Evolutionary conservation across 1,284 basidiomycete species (phyloP).

Genomic region (Ustilago loliicola): DNA sequence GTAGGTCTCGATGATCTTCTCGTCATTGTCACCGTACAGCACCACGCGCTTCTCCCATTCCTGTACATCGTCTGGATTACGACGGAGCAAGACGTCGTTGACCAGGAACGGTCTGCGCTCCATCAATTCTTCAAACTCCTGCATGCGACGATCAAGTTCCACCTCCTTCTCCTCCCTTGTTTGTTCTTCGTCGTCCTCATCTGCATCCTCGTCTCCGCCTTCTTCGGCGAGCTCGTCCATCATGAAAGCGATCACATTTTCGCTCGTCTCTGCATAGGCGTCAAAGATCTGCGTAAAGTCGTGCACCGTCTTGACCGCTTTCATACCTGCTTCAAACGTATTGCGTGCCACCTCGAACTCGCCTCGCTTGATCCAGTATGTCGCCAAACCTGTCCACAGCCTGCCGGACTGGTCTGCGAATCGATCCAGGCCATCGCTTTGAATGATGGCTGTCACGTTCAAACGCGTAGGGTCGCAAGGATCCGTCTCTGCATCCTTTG

Average conservation of each 20-base stretch:
- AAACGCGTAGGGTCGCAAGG: constrained; percentile 80
- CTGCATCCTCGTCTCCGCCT: constrained; percentile 45
- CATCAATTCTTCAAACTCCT: constrained; percentile 92
- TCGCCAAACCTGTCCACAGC: constrained; percentile 95
- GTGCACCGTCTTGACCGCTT: constrained; percentile 88
- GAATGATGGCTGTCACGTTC: constrained; percentile 87
- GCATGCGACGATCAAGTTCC: constrained; percentile 90
- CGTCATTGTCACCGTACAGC: constrained; percentile 91
- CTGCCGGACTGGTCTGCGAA: constrained; percentile 97
- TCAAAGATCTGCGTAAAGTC: constrained; percentile 99
- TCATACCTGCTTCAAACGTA: constrained; percentile 90
- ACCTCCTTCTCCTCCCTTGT: constrained; percentile 79
- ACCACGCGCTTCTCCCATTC: constrained; percentile 99
- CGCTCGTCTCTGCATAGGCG: constrained; percentile 93
- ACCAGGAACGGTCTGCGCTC: constrained; percentile 95
- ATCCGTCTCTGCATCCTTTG: constrained; percentile 79
- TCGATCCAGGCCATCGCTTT: constrained; percentile 84
- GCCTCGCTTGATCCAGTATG: constrained; percentile 97
- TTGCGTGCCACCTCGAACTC: constrained; percentile 90
- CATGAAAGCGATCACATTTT: constrained; percentile 88
- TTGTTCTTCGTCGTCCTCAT: constrained; percentile 45
- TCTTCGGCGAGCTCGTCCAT: constrained; percentile 84
- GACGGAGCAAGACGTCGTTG: constrained; percentile 91
- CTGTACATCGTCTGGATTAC: constrained; percentile 97
- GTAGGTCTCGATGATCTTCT: constrained; percentile 94